Evolutionary conservation across 139 green algal genomes (phyloP).

Genomic region (Astrephomene gubernaculifera): DNA sequence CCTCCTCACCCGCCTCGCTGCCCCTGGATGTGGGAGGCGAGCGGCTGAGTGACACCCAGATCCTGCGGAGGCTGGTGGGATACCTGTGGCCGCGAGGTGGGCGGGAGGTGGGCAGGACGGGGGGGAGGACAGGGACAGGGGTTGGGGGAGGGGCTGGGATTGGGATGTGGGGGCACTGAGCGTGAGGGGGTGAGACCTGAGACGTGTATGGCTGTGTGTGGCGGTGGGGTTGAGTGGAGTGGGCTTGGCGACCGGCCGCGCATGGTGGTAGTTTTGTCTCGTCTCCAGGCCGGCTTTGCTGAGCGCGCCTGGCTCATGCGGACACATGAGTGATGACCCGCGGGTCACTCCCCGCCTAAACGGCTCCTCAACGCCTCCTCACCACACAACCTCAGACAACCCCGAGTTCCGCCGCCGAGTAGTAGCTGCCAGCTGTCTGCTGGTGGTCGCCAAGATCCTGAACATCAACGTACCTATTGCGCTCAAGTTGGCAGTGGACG

Average conservation of each 20-base stretch:
- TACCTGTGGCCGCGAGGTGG: slow-evolving; percentile 57
- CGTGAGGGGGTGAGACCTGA: too few species aligned
- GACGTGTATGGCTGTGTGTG: too few species aligned
- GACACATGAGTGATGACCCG: too few species aligned
- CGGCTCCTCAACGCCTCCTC: too few species aligned
- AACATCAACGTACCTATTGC: slow-evolving; percentile 93
- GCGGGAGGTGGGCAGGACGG: neutral
- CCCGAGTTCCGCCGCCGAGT: slow-evolving; percentile 77
- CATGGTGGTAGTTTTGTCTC: too few species aligned
- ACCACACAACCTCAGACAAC: slow-evolving; percentile 55
- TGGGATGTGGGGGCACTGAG: too few species aligned
- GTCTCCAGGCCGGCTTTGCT: too few species aligned
- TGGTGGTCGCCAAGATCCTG: slow-evolving; percentile 80
- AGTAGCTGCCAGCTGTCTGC: slow-evolving; percentile 68
- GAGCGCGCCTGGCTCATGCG: too few species aligned
- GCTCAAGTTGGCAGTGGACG: slow-evolving; percentile 95
- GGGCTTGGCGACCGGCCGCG: too few species aligned
- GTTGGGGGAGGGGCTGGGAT: neutral
- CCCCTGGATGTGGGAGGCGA: slow-evolving; percentile 16
- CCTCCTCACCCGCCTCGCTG: neutral
- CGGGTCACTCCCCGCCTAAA: too few species aligned
- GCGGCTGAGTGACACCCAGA: slow-evolving; percentile 63
- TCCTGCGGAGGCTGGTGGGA: slow-evolving; percentile 61
- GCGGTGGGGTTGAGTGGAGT: too few species aligned
- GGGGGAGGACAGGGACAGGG: neutral